These are phyloP conservation scores for Boechera retrofracta DNA, from an alignment of 345 rosid genomes.

Conservation along the genomic window DNA sequence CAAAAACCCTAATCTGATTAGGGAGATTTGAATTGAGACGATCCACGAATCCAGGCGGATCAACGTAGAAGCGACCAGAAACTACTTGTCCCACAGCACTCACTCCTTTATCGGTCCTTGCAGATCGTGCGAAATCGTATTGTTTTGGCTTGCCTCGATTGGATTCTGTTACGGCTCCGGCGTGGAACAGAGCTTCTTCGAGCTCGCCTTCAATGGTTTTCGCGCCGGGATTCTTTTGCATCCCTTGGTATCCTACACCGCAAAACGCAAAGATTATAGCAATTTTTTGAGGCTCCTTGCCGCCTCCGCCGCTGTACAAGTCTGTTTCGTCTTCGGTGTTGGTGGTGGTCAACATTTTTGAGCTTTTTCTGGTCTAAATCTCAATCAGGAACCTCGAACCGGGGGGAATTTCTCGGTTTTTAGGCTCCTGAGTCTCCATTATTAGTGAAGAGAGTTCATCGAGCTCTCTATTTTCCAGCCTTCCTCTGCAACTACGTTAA, in stretches of 20 bases:
- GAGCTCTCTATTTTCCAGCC: slow-evolving; percentile 13
- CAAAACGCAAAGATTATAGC: slow-evolving; percentile 91
- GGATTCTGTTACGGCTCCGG: slow-evolving; percentile 72
- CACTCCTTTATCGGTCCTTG: slow-evolving; percentile 92
- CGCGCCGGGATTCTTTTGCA: slow-evolving; percentile 96
- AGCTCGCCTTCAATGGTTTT: slow-evolving; percentile 96
- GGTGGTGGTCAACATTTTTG: slow-evolving; percentile 60
- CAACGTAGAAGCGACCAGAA: slow-evolving; percentile 79
- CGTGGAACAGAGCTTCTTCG: slow-evolving; percentile 82
- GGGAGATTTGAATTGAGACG: slow-evolving; percentile 69
- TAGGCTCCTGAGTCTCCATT: slow-evolving; percentile 27
- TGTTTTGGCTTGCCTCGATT: slow-evolving; percentile 71
- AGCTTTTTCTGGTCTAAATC: slow-evolving; percentile 52
- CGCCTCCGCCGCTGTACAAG: slow-evolving; percentile 17
- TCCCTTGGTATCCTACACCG: slow-evolving; percentile 95
- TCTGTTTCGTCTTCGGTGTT: slow-evolving; percentile 51
- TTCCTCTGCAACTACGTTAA: slow-evolving; percentile 23
- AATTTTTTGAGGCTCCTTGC: slow-evolving; percentile 48
- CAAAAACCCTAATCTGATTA: slow-evolving; percentile 68
- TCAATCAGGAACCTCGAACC: slow-evolving; percentile 41
- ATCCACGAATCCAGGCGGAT: slow-evolving; percentile 81
- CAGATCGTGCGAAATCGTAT: slow-evolving; percentile 86
- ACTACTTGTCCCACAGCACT: slow-evolving; percentile 95
- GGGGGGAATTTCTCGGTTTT: slow-evolving; percentile 1
- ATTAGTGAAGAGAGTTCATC: background rate